Conservation (phyloP, 2,329 filamentous ascomycete species). For the Coccinonectria pachysandricola region DNA sequence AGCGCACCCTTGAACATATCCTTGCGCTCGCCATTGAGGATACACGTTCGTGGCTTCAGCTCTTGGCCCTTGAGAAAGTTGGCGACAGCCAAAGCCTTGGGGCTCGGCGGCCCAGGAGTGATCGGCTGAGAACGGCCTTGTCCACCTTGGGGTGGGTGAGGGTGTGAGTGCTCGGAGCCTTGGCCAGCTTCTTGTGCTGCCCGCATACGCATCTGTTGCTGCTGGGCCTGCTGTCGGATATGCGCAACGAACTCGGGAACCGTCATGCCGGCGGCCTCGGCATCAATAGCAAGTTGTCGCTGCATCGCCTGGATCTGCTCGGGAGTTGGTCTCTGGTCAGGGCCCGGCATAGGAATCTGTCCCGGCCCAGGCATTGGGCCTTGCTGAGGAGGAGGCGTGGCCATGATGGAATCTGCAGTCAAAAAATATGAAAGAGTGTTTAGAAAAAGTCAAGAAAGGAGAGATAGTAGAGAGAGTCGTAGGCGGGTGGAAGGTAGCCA, state of each 20-base stretch:
- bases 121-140: conserved; percentile 56
- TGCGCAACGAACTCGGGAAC: conserved; percentile 74
- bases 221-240: conserved; percentile 45
- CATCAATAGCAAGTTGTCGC: conserved; percentile 70
- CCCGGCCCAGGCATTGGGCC: conserved; percentile 18
- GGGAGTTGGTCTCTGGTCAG: conserved; percentile 52
- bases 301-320: conserved; percentile 83
- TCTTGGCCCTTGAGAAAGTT: conserved; percentile 77
- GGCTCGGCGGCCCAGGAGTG: conserved; percentile 71
- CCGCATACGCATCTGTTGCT: conserved; percentile 35
- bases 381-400: conserved; percentile 18
- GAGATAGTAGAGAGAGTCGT: no score
- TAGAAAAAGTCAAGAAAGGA: conserved; percentile 7
- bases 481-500: no score
- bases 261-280: conserved; percentile 72
- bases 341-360: conserved; percentile 24
- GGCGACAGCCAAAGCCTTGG: conserved; percentile 78
- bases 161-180: conserved; percentile 20
- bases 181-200: conserved; percentile 30
- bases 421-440: conserved; percentile 5
- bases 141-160: conserved; percentile 22
- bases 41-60: conserved; percentile 81
- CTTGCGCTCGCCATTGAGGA: conserved; percentile 91
- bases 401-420: conserved; percentile 15
- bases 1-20: conserved; percentile 89